Base-by-base conservation (phyloP, 306 rosid species). In the Abrus precatorius region DNA sequence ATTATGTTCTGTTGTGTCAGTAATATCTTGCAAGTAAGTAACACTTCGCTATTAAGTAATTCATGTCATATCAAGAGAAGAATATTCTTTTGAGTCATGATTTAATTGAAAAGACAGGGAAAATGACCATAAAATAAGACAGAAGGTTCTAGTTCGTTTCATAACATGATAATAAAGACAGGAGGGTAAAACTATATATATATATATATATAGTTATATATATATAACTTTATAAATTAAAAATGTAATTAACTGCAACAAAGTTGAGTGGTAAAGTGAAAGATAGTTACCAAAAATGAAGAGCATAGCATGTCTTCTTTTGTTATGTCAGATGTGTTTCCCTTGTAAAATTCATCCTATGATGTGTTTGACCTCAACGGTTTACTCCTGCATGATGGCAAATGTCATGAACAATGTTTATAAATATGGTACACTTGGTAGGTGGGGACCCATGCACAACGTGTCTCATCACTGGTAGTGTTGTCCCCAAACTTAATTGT, bases 361-460 rank as follows among this genome's bases (percentile, higher is more conserved):
- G 33, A 30, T 41, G 59, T 80, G 68, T 52, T 72, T 81, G 75
- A 80, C 52, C 84, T 65, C 27, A 32, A 43, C 1, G 62, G 12
- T 74, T 72, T 50, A 41, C 32, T 65, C 10, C 12, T 10, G 8
- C 48, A 29, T 36, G 60, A 82, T 59, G 77, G 72, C 75, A 75
- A 69, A 82, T 59, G 57, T 27, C 5, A 67, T 12, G 32, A 5
- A 32, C 7, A 57, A 61, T 20, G 3, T 65, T 55, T 0, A 54
- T 59, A 43, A 69, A 72, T 20, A 20, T 60, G 9, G 54, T 13
- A 74, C 59, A 28, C 44, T 50, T 49, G 29, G 54, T 62, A 29
- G 75, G 75, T 29, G 59, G 77, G 71, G 83, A 34, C 53, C 63
- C 61, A 34, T 55, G 69, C 43, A 57, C 30, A 59, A 69, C 77